Evolutionary conservation across 2,329 filamentous ascomycete genomes (phyloP).

Genomic region (Phialemoniopsis sp.): DNA sequence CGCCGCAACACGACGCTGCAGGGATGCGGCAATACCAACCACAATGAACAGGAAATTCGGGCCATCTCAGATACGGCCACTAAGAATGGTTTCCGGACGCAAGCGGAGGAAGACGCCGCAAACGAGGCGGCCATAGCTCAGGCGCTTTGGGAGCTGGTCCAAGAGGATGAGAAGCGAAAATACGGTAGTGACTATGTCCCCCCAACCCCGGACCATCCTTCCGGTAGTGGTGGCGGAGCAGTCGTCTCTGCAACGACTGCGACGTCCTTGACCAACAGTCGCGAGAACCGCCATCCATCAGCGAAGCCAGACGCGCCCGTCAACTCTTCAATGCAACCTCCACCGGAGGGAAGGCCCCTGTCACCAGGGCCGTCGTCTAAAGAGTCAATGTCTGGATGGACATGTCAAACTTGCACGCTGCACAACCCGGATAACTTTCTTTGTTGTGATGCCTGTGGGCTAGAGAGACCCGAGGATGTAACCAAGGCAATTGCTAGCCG

Average conservation of each 20-base stretch:
- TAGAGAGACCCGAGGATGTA: slow-evolving; percentile 30
- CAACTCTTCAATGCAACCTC: not conserved
- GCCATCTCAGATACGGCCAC: slow-evolving; percentile 61
- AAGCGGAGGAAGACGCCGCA: slow-evolving; percentile 83
- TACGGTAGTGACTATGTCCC: slow-evolving; percentile 51
- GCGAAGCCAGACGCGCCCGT: too few relatives aligned
- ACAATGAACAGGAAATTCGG: slow-evolving; percentile 61
- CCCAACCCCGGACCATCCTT: slow-evolving; percentile 46
- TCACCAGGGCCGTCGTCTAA: too few relatives aligned
- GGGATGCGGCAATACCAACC: slow-evolving; percentile 72
- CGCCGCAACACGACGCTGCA: slow-evolving; percentile 62
- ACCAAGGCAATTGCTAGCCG: slow-evolving; percentile 1
- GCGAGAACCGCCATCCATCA: too few relatives aligned
- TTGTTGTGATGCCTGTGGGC: slow-evolving; percentile 53
- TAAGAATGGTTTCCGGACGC: slow-evolving; percentile 72
- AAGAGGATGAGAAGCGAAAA: slow-evolving; percentile 64
- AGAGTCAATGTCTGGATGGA: slow-evolving; percentile 37
- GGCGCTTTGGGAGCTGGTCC: slow-evolving; percentile 80
- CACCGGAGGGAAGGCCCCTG: not conserved
- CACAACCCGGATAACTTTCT: slow-evolving; percentile 46
- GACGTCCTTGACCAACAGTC: not conserved
- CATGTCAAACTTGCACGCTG: slow-evolving; percentile 52
- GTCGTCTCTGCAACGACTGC: slow-evolving; percentile 13
- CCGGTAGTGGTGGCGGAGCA: slow-evolving; percentile 33
- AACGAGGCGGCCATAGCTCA: slow-evolving; percentile 84